Evolutionary conservation across 768 basidiomycete genomes (phyloP).

Genomic region (Russula ochroleuca): DNA sequence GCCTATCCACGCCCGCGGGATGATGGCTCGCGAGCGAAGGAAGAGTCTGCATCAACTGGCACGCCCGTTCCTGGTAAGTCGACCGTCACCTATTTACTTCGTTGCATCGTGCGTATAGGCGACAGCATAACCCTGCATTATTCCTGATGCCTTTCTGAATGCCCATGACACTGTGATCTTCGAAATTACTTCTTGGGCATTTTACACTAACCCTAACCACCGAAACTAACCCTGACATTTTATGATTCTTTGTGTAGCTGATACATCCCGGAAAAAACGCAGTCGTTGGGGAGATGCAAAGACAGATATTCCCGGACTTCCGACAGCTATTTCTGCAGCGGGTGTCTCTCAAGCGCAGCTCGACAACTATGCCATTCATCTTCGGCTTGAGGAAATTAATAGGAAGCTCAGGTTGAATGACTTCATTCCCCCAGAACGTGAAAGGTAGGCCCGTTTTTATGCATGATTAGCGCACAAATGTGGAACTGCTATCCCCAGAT

Average conservation of each 20-base stretch:
- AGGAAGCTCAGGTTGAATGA: conserved; percentile 91
- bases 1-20: conserved; percentile 69
- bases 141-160: conserved; percentile 9
- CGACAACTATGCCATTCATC: conserved; percentile 95
- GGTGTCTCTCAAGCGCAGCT: conserved; percentile 95
- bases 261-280: conserved; percentile 88
- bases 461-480: background rate
- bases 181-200: conserved; percentile 28
- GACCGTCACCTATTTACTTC: conserved; percentile 32
- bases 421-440: conserved; percentile 91
- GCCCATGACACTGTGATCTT: conserved; percentile 17
- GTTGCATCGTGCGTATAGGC: conserved; percentile 26
- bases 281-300: conserved; percentile 98
- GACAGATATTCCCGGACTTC: conserved; percentile 85
- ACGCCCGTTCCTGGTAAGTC: conserved; percentile 66
- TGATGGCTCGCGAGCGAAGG: conserved; percentile 47
- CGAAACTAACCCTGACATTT: conserved; percentile 56
- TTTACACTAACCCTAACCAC: conserved; percentile 38
- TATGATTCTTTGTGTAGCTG: conserved; percentile 53
- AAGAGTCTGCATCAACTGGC: conserved; percentile 61
- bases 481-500: conserved; percentile 44
- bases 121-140: conserved; percentile 19
- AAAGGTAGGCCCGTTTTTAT: conserved; percentile 53
- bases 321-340: conserved; percentile 88
- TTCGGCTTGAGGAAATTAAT: conserved; percentile 96